A percentile compares a stretch with the other conserved stretches of the same genome.
Conservation (phyloP, 768 basidiomycete species). For the Suillus weaverae region DNA sequence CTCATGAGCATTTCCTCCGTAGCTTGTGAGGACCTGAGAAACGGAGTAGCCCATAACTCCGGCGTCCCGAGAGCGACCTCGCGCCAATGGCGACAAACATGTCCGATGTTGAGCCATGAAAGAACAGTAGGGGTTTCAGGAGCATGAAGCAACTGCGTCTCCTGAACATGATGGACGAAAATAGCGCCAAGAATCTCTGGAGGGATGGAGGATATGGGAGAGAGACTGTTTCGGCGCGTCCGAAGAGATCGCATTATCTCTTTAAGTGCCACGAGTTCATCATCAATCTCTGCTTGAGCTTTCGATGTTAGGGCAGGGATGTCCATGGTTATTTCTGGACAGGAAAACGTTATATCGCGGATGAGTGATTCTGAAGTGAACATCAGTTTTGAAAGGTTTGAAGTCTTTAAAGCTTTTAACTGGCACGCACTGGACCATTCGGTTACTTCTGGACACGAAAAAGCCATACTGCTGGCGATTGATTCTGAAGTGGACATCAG, state of each 20-base stretch:
- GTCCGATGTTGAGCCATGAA: slow-evolving; percentile 8
- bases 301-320: background rate
- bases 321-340: background rate
- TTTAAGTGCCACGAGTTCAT: background rate
- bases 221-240: slow-evolving; percentile 5
- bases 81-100: slow-evolving; percentile 36
- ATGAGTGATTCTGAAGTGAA: background rate
- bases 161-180: slow-evolving; percentile 6
- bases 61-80: slow-evolving; percentile 39
- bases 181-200: slow-evolving; percentile 10
- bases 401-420: background rate
- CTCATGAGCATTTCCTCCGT: slow-evolving; percentile 44
- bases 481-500: background rate
- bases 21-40: slow-evolving; percentile 37
- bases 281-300: slow-evolving; percentile 9
- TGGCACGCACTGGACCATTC: no score
- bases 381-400: background rate
- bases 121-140: background rate
- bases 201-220: slow-evolving; percentile 9
- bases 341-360: background rate
- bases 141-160: background rate
- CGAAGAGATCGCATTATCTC: slow-evolving; percentile 7
- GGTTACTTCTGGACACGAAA: background rate
- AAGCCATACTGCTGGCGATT: background rate
- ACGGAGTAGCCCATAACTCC: slow-evolving; percentile 39